A percentile compares a stretch with the other conserved stretches of the same genome.
These are phyloP conservation scores for Ramichloridium luteum DNA, from an alignment of 2,329 filamentous ascomycete genomes.

Conservation along the genomic window DNA sequence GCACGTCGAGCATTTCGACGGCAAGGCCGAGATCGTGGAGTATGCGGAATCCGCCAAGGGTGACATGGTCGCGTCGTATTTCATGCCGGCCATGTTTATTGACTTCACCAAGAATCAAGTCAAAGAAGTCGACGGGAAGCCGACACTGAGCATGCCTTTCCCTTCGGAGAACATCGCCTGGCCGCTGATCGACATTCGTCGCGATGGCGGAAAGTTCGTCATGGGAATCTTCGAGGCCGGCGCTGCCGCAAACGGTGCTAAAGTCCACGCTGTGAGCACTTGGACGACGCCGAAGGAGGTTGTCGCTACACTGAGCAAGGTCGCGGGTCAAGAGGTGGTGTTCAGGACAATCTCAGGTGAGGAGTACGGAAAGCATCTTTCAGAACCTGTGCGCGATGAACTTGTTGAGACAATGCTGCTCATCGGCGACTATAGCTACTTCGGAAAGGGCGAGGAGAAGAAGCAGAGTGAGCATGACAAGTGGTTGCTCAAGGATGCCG, in stretches of 20 bases:
- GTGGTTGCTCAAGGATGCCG: conserved; percentile 16
- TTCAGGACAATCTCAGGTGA: conserved; percentile 17
- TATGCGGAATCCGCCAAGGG: conserved; percentile 21
- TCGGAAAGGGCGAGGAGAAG: conserved; percentile 17
- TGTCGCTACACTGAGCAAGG: conserved; percentile 12
- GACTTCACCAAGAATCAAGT: conserved; percentile 10
- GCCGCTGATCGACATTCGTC: conserved; percentile 17
- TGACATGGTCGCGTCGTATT: conserved; percentile 17
- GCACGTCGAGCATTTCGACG: conserved; percentile 28
- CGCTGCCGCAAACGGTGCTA: conserved; percentile 14
- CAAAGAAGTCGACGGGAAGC: conserved; percentile 11
- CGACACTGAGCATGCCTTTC: conserved; percentile 16
- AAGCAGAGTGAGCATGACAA: conserved; percentile 16
- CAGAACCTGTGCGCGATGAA: conserved; percentile 16
- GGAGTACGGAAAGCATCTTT: conserved; percentile 16
- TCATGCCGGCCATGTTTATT: conserved; percentile 18
- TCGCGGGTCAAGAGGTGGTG: conserved; percentile 14
- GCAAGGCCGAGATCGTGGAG: conserved; percentile 26
- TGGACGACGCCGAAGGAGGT: conserved; percentile 22
- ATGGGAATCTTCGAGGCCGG: conserved; percentile 19
- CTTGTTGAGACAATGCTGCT: conserved; percentile 20
- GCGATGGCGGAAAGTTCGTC: conserved; percentile 21
- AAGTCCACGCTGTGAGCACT: conserved; percentile 15
- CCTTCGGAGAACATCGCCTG: conserved; percentile 14
- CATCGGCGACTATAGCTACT: conserved; percentile 19